Percentiles rank a stretch among this genome's conserved stretches.
These are phyloP conservation scores for Pseudopediastrum boryanum DNA, from an alignment of 139 green algal species.

Conservation along the genomic window DNA sequence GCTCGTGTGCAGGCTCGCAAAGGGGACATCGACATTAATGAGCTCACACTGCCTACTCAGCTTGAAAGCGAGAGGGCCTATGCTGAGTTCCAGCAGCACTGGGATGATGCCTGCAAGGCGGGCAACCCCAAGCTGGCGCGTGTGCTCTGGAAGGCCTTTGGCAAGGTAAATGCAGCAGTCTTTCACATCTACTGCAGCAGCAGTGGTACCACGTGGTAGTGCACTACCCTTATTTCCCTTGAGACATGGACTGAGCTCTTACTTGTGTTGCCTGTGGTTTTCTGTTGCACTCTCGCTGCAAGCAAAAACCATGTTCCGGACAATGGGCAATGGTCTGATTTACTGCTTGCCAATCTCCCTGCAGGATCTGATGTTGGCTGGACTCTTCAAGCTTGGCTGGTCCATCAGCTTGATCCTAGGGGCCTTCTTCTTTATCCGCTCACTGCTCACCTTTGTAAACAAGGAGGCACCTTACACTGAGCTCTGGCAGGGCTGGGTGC, in stretches of 20 bases:
- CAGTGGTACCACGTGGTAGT: neutral
- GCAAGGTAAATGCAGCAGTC: neutral
- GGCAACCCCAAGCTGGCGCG: constrained; percentile 42
- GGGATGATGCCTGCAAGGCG: constrained; percentile 13
- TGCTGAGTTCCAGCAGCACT: constrained; percentile 35
- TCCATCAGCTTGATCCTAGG: constrained; percentile 4
- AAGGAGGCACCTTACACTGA: constrained; percentile 36
- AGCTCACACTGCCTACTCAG: constrained; percentile 46
- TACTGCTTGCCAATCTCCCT: no score
- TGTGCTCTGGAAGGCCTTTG: neutral
- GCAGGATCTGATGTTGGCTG: constrained; percentile 31
- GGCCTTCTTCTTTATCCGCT: constrained; percentile 68
- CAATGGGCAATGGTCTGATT: no score
- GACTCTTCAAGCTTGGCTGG: constrained; percentile 45
- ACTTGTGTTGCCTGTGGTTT: no score
- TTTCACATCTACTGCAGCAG: neutral
- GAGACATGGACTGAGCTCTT: neutral
- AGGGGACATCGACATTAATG: constrained; percentile 37
- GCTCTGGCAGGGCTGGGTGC: constrained; percentile 54
- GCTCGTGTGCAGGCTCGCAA: no score
- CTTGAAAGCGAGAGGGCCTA: constrained; percentile 38
- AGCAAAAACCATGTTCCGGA: no score
- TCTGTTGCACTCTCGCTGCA: no score
- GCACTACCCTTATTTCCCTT: neutral
- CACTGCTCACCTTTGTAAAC: no score